Percentiles rank a stretch among this genome's conserved stretches.
phyloP scores from a whole-genome alignment of 1,284 basidiomycete genomes.

The Golubevia pallescens region DNA sequence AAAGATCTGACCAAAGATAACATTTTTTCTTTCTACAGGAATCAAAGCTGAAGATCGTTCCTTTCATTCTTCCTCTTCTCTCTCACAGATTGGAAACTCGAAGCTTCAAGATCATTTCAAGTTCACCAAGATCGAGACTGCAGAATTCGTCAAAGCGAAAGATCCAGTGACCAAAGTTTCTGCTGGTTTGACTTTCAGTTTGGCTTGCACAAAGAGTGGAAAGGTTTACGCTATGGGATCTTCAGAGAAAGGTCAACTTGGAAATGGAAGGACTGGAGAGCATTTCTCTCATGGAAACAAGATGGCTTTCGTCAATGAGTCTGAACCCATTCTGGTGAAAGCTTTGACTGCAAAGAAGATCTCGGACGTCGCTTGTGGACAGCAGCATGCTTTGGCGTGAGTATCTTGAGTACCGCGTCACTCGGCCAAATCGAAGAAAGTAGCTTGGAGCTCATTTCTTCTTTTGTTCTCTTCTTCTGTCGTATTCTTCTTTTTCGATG shows the following conservation, averaged over 20 bases:
- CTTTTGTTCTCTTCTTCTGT: background rate
- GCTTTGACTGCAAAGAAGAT: slow-evolving; percentile 76
- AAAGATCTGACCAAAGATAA: background rate
- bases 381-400: slow-evolving; percentile 82
- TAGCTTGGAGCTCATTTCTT: slow-evolving; percentile 75
- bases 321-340: slow-evolving; percentile 75
- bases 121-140: slow-evolving; percentile 48
- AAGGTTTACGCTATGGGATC: slow-evolving; percentile 88
- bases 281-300: slow-evolving; percentile 83
- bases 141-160: slow-evolving; percentile 68
- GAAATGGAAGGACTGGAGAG: slow-evolving; percentile 87
- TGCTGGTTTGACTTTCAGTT: slow-evolving; percentile 81
- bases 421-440: slow-evolving; percentile 6
- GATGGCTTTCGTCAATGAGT: slow-evolving; percentile 79
- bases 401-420: slow-evolving; percentile 68
- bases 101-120: slow-evolving; percentile 20
- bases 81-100: slow-evolving; percentile 40
- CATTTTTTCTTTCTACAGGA: background rate
- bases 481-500: background rate
- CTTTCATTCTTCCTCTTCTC: background rate
- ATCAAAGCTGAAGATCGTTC: background rate
- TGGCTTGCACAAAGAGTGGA: slow-evolving; percentile 79
- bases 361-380: slow-evolving; percentile 80
- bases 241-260: slow-evolving; percentile 89
- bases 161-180: slow-evolving; percentile 76